phyloP scores from a whole-genome alignment of 768 basidiomycete species.

The Mycena pura region DNA sequence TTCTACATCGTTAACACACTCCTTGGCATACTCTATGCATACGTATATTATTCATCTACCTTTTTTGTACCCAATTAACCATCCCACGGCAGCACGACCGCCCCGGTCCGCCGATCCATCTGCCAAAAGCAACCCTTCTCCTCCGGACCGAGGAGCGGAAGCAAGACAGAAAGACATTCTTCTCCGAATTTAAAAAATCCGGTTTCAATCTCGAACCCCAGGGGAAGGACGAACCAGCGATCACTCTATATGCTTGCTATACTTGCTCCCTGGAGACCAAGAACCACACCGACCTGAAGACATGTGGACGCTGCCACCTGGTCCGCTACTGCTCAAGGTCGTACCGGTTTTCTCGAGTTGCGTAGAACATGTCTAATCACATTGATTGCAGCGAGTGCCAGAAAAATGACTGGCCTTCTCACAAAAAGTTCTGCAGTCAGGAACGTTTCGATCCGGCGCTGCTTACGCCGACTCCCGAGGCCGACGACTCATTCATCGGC shows the following conservation, averaged over 20 bases:
- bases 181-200: background rate
- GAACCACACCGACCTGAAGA: background rate
- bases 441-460: background rate
- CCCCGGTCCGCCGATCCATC: background rate
- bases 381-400: background rate
- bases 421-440: constrained; percentile 7
- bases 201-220: background rate
- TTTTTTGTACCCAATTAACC: background rate
- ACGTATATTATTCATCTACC: background rate
- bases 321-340: background rate
- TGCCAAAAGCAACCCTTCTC: background rate
- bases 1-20: constrained; percentile 1
- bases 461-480: background rate
- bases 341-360: background rate
- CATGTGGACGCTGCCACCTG: background rate
- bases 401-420: constrained; percentile 7
- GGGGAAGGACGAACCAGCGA: background rate
- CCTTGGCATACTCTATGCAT: background rate
- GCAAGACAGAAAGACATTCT: background rate
- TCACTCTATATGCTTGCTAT: background rate
- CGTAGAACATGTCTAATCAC: no score
- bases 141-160: background rate
- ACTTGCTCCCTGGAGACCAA: background rate
- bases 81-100: background rate
- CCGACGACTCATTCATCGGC: constrained; percentile 1